Evolutionary conservation across 495 filamentous ascomycete genomes (phyloP).

Genomic region (Baudoinia panamericana): DNA sequence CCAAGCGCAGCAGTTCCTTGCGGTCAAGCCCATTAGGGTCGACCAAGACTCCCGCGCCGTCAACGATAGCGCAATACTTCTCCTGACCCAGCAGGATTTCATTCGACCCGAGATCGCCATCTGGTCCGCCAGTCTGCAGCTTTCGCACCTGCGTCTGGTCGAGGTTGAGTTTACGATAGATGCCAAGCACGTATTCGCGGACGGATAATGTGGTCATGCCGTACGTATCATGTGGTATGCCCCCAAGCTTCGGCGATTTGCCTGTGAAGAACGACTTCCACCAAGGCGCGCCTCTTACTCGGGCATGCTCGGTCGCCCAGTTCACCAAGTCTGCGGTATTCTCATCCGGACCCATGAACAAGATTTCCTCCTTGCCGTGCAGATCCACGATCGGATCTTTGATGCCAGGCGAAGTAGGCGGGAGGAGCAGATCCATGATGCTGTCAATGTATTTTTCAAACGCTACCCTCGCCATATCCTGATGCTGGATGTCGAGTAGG

Average conservation of each 20-base stretch:
- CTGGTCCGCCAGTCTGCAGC: slow-evolving; percentile 93
- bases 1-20: slow-evolving; percentile 68
- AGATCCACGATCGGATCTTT: slow-evolving; percentile 97
- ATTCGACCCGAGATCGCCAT: slow-evolving; percentile 93
- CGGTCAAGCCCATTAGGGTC: slow-evolving; percentile 82
- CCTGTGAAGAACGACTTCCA: slow-evolving; percentile 99
- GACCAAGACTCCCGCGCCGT: slow-evolving; percentile 87
- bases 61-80: slow-evolving; percentile 84
- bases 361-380: slow-evolving; percentile 83
- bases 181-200: slow-evolving; percentile 86
- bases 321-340: slow-evolving; percentile 95
- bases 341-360: slow-evolving; percentile 98
- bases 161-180: slow-evolving; percentile 87
- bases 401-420: slow-evolving; percentile 83
- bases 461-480: slow-evolving; percentile 78
- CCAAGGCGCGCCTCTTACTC: slow-evolving; percentile 79
- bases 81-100: slow-evolving; percentile 93
- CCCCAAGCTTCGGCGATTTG: slow-evolving; percentile 88
- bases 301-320: slow-evolving; percentile 94
- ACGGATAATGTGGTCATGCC: slow-evolving; percentile 98
- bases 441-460: slow-evolving; percentile 99
- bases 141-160: slow-evolving; percentile 73
- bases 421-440: slow-evolving; percentile 85
- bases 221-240: slow-evolving; percentile 90
- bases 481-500: slow-evolving; percentile 80